Evolutionary conservation across 129 eudicot species (phyloP).

Genomic region (Flaveria ramosissima): DNA sequence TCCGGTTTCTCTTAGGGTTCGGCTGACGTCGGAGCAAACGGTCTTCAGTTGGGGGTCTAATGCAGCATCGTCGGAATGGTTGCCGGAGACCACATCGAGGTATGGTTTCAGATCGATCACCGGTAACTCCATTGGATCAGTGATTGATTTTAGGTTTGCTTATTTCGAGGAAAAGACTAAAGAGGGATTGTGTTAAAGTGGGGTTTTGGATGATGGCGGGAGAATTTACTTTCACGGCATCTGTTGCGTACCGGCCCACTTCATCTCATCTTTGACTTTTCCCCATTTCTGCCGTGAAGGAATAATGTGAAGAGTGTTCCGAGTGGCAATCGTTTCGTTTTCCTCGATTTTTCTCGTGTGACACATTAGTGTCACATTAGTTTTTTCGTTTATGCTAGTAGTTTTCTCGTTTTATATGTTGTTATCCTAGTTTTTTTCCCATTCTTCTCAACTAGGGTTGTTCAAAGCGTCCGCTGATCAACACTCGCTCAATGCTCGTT

Average conservation of each 20-base stretch:
- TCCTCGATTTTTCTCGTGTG: too few relatives aligned
- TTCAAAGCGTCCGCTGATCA: too few relatives aligned
- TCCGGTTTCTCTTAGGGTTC: constrained; percentile 82
- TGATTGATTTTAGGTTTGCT: not conserved
- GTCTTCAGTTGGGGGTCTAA: constrained; percentile 37
- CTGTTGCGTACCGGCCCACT: constrained; percentile 29
- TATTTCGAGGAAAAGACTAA: not conserved
- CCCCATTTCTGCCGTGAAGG: too few relatives aligned
- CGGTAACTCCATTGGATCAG: constrained; percentile 63
- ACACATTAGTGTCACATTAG: too few relatives aligned
- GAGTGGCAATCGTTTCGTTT: too few relatives aligned
- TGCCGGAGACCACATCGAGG: constrained; percentile 33
- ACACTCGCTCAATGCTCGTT: too few relatives aligned
- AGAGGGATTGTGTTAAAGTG: not conserved
- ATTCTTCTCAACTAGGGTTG: too few relatives aligned
- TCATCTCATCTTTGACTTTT: not conserved
- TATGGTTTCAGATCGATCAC: constrained; percentile 78
- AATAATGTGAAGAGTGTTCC: too few relatives aligned
- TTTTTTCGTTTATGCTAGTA: too few relatives aligned
- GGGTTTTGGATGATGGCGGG: constrained; percentile 38
- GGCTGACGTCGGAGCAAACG: constrained; percentile 72
- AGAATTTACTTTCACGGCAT: constrained; percentile 34
- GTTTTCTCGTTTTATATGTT: too few relatives aligned
- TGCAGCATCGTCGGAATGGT: not conserved
- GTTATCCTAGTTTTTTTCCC: too few relatives aligned